Evolutionary conservation across 192 early-diverging fungal species (phyloP).

Genomic region (Coemansia sp.): DNA sequence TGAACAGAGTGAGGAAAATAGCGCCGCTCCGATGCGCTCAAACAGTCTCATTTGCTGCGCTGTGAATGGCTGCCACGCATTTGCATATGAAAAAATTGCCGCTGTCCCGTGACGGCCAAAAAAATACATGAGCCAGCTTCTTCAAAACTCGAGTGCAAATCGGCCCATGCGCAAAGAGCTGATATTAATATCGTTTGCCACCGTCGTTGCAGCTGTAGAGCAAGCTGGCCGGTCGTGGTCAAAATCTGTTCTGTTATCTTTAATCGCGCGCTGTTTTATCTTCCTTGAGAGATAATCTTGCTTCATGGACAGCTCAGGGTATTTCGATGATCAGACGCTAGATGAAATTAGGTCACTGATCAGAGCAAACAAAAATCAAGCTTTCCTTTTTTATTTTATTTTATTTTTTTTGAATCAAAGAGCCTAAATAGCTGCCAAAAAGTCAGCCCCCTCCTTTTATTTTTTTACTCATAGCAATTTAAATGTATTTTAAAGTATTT

Average conservation of each 20-base stretch:
- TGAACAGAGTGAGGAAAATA: neutral
- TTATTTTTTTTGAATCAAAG: neutral
- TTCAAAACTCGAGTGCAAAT: neutral
- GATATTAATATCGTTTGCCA: neutral
- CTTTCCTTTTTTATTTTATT: neutral
- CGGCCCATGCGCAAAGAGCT: neutral
- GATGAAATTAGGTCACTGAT: neutral
- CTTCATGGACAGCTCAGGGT: neutral
- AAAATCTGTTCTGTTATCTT: neutral
- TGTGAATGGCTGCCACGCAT: slow-evolving; percentile 5
- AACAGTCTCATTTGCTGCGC: neutral
- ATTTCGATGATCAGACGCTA: neutral
- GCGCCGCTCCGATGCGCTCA: slow-evolving; percentile 3
- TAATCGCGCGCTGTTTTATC: neutral
- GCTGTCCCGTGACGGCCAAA: slow-evolving; percentile 9
- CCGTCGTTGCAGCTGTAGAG: too few species aligned
- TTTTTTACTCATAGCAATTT: slow-evolving; percentile 2
- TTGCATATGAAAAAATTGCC: slow-evolving; percentile 15
- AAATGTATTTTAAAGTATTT: neutral
- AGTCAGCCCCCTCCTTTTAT: neutral
- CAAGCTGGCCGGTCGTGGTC: too few species aligned
- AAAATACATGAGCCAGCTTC: neutral
- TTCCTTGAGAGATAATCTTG: neutral
- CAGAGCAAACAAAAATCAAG: neutral
- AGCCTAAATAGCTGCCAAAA: too few species aligned